Conservation (phyloP, 2,329 filamentous ascomycete genomes). For the Cercospora canescens region DNA sequence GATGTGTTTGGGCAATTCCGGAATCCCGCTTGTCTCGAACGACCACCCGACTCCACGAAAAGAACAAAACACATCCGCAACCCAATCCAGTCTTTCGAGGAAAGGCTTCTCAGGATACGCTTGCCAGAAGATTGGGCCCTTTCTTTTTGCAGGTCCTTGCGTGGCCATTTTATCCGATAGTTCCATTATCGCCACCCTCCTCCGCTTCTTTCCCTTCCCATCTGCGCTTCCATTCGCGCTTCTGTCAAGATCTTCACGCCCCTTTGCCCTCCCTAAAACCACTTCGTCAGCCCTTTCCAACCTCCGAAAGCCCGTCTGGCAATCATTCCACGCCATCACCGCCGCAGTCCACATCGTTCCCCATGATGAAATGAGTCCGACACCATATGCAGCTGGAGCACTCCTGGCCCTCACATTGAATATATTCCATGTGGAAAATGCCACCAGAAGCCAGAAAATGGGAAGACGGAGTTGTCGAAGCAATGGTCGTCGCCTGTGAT, state of each 20-base stretch:
- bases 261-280: not conserved
- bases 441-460: conserved; percentile 47
- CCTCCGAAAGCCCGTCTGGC: conserved; percentile 55
- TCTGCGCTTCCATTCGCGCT: not conserved
- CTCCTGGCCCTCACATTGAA: conserved; percentile 48
- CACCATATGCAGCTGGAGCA: conserved; percentile 54
- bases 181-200: not conserved
- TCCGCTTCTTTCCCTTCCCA: not conserved
- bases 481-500: conserved; percentile 44
- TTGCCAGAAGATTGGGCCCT: conserved; percentile 50
- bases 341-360: conserved; percentile 54
- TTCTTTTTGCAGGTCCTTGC: conserved; percentile 18
- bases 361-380: conserved; percentile 57
- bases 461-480: conserved; percentile 46
- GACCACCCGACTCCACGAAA: conserved; percentile 63
- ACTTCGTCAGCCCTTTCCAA: conserved; percentile 47
- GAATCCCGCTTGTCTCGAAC: conserved; percentile 54
- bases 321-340: conserved; percentile 57
- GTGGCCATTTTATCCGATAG: conserved; percentile 3
- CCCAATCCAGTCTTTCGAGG: conserved; percentile 58
- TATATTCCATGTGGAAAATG: conserved; percentile 47
- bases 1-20: conserved; percentile 42
- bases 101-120: conserved; percentile 50
- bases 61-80: conserved; percentile 56
- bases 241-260: too few species aligned